Evolutionary conservation across 306 rosid species (phyloP).

Genomic region (Abrus pulchellus): DNA sequence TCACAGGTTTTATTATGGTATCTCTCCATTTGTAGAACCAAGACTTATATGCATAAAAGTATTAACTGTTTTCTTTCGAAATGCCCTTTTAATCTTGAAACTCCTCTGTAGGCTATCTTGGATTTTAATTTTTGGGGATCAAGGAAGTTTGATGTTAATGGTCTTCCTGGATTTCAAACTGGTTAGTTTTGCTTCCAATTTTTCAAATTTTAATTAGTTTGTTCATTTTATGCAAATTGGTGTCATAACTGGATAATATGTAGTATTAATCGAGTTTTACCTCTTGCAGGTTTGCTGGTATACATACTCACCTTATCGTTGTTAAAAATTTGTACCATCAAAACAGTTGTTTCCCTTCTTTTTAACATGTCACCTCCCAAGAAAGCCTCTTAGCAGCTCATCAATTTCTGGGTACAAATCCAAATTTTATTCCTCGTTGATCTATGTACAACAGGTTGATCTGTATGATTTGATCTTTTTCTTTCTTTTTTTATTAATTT

Average conservation of each 20-base stretch:
- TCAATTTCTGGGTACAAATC: background rate
- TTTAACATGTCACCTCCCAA: slow-evolving; percentile 80
- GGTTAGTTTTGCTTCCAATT: slow-evolving; percentile 22
- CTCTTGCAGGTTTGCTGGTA: slow-evolving; percentile 56
- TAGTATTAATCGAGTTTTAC: background rate
- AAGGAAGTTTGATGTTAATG: slow-evolving; percentile 24
- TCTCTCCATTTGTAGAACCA: background rate
- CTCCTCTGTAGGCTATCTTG: slow-evolving; percentile 42
- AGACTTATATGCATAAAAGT: background rate
- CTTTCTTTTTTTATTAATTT: background rate
- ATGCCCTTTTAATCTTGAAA: slow-evolving; percentile 21
- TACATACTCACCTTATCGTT: slow-evolving; percentile 35
- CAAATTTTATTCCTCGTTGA: background rate
- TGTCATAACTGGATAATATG: background rate
- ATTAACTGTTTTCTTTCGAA: slow-evolving; percentile 7
- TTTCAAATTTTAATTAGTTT: slow-evolving; percentile 7
- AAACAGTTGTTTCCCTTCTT: slow-evolving; percentile 53
- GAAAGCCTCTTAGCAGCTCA: slow-evolving; percentile 55
- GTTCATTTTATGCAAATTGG: slow-evolving; percentile 23
- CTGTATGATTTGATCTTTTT: slow-evolving; percentile 11
- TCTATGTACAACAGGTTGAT: background rate
- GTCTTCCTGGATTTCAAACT: slow-evolving; percentile 31
- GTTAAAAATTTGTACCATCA: slow-evolving; percentile 45
- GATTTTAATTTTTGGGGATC: background rate
- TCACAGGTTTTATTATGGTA: slow-evolving; percentile 4